Base-by-base conservation (phyloP, 164 flowering plant species). In the Annona squamosa region DNA sequence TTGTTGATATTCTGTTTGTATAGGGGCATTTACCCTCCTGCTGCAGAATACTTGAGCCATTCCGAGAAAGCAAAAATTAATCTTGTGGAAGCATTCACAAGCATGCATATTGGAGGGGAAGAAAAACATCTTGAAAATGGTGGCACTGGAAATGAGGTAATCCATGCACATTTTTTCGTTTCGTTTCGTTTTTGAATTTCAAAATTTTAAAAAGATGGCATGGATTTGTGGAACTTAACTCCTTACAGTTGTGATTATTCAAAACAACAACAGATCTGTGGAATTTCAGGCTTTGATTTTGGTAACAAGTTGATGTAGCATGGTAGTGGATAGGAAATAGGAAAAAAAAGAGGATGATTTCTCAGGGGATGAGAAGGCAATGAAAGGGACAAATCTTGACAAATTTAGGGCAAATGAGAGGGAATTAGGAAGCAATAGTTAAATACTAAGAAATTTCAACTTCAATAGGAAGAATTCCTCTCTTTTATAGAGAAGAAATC, bases 61-160 rank as follows among this genome's bases (percentile, higher is more conserved):
- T 78, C 84, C 2, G 85, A 84, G 17, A 84, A 75, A 76, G 75
- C 87, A 75, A 79, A 79, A 47, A 73, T 75, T 64, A 84, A 83
- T 77, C 85, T 86, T 76, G 87, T 87, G 70, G 90, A 87, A 73
- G 82, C 77, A 71, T 87, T 87, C 70, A 87, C 78, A 81, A 83
- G 74, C 82, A 82, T 87, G 89, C 82, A 79, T 73, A 61, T 86
- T 69, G 86, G 77, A n/a, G 78, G 65, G 52, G 79, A 77, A 52
- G 81, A 75, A 67, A 69, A 62, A 48, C 82, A 82, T 43, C 76
- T 77, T 61, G 89, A 86, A 84, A 86, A 87, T 79, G 90, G 90
- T 73, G 86, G 69, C 63, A 68, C 74, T 2, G 76, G 76, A 76
- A 83, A 83, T 68, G 88, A 85, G 88, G 90, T 84, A 82, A 67